These are phyloP conservation scores for Tetrapyrgos nigripes DNA, from an alignment of 1,284 basidiomycete genomes.

Conservation along the genomic window DNA sequence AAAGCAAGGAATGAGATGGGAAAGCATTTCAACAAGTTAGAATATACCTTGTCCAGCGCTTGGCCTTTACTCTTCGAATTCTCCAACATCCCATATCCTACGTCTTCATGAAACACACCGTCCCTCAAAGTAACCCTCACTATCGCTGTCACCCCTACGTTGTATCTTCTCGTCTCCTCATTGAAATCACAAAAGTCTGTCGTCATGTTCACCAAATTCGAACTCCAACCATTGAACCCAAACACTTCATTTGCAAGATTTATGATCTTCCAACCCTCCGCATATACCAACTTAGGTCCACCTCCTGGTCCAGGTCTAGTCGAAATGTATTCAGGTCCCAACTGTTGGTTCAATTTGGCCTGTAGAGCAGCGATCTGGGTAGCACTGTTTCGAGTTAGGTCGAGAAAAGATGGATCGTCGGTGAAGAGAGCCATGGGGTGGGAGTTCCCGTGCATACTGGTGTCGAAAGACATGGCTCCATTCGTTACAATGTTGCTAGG, in stretches of 20 bases:
- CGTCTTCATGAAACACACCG: slow-evolving; percentile 91
- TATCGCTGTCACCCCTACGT: slow-evolving; percentile 85
- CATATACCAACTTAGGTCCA: slow-evolving; percentile 89
- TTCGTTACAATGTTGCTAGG: slow-evolving; percentile 44
- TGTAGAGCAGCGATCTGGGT: slow-evolving; percentile 78
- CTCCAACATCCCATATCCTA: slow-evolving; percentile 90
- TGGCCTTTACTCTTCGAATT: slow-evolving; percentile 86
- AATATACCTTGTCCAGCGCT: slow-evolving; percentile 89
- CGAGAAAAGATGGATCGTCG: slow-evolving; percentile 39
- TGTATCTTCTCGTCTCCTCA: slow-evolving; percentile 72
- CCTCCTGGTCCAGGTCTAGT: slow-evolving; percentile 90
- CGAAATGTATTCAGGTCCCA: slow-evolving; percentile 94
- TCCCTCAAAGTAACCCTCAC: slow-evolving; percentile 89
- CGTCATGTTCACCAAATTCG: slow-evolving; percentile 79
- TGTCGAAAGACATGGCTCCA: slow-evolving; percentile 64
- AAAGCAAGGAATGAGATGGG: slow-evolving; percentile 1
- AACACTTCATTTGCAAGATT: slow-evolving; percentile 98
- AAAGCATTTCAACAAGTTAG: neutral
- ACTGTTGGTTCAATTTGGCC: slow-evolving; percentile 83
- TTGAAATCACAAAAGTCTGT: slow-evolving; percentile 79
- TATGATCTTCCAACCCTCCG: slow-evolving; percentile 97
- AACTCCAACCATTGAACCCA: slow-evolving; percentile 98
- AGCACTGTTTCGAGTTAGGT: slow-evolving; percentile 62
- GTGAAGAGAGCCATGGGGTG: slow-evolving; percentile 27
- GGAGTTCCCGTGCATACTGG: slow-evolving; percentile 58